Percentiles rank a stretch among this genome's conserved stretches.
Evolutionary conservation across 176 grass and related monocot species (phyloP).

Genomic region (Lolium rigidum): DNA sequence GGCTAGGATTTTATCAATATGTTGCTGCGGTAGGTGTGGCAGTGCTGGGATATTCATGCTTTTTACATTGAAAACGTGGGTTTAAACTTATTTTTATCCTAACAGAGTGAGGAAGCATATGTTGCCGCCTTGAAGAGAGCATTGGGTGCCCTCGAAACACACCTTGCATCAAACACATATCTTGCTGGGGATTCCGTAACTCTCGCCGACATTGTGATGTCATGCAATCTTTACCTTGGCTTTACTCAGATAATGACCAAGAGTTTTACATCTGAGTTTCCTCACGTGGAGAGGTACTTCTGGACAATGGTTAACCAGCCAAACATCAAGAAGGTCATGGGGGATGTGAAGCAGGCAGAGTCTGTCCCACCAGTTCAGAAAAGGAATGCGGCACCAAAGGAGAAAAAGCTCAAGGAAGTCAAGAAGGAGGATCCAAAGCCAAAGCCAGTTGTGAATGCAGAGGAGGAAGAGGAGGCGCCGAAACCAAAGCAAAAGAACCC

Average conservation of each 20-base stretch:
- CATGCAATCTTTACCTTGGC: slow-evolving; percentile 72
- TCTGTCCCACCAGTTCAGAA: slow-evolving; percentile 60
- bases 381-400: slow-evolving; percentile 62
- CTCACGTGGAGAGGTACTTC: slow-evolving; percentile 93
- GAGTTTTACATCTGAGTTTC: slow-evolving; percentile 70
- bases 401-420: slow-evolving; percentile 66
- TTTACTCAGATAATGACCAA: slow-evolving; percentile 67
- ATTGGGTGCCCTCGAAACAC: slow-evolving; percentile 68
- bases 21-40: slow-evolving; percentile 47
- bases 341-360: slow-evolving; percentile 71
- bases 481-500: slow-evolving; percentile 89
- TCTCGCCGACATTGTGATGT: slow-evolving; percentile 81
- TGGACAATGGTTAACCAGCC: slow-evolving; percentile 91
- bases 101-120: slow-evolving; percentile 61
- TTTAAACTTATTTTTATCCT: slow-evolving; percentile 11
- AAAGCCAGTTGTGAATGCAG: slow-evolving; percentile 44
- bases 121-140: slow-evolving; percentile 71
- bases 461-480: slow-evolving; percentile 76
- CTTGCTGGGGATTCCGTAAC: slow-evolving; percentile 77
- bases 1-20: slow-evolving; percentile 52
- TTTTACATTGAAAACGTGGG: background rate
- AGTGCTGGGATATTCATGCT: background rate
- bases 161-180: slow-evolving; percentile 76
- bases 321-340: slow-evolving; percentile 67
- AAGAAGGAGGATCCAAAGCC: slow-evolving; percentile 75